Evolutionary conservation across 305 asterid species (phyloP).

Genomic region (Fraxinus sp.): DNA sequence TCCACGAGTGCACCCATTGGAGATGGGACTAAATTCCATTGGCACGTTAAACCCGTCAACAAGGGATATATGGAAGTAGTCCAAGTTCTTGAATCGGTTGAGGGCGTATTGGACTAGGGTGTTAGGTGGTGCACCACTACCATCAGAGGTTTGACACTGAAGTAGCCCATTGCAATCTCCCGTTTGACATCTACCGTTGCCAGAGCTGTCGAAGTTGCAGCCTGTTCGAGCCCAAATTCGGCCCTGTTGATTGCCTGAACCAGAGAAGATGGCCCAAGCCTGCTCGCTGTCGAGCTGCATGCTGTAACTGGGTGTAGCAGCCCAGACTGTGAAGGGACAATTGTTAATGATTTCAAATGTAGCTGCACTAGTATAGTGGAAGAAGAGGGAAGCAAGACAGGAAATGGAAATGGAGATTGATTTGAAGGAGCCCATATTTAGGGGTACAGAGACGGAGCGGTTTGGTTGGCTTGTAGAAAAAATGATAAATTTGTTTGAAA

Average conservation of each 20-base stretch:
- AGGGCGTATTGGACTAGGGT: constrained; percentile 27
- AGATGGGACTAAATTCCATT: constrained; percentile 41
- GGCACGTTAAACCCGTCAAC: constrained; percentile 49
- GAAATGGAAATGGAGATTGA: not conserved
- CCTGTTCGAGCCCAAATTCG: constrained; percentile 42
- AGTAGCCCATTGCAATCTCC: constrained; percentile 35
- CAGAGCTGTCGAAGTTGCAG: constrained; percentile 25
- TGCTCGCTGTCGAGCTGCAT: constrained; percentile 26
- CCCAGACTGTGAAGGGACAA: constrained; percentile 38
- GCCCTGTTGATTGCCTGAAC: constrained; percentile 22
- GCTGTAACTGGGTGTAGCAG: constrained; percentile 30
- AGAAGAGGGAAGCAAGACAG: not conserved
- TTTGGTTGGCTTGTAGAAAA: not conserved
- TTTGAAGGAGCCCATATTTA: not conserved
- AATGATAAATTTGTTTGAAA: not conserved
- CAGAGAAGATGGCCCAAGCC: constrained; percentile 25
- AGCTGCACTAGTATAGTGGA: constrained; percentile 16
- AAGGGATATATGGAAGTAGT: constrained; percentile 22
- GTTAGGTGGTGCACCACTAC: constrained; percentile 32
- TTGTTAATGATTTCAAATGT: constrained; percentile 29
- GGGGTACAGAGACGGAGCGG: not conserved
- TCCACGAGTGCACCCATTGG: constrained; percentile 9
- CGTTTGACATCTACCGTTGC: constrained; percentile 28
- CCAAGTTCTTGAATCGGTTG: constrained; percentile 1
- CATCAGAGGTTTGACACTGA: constrained; percentile 23